Evolutionary conservation across 192 early-diverging fungal species (phyloP).

Genomic region (Piromyces finnis): DNA sequence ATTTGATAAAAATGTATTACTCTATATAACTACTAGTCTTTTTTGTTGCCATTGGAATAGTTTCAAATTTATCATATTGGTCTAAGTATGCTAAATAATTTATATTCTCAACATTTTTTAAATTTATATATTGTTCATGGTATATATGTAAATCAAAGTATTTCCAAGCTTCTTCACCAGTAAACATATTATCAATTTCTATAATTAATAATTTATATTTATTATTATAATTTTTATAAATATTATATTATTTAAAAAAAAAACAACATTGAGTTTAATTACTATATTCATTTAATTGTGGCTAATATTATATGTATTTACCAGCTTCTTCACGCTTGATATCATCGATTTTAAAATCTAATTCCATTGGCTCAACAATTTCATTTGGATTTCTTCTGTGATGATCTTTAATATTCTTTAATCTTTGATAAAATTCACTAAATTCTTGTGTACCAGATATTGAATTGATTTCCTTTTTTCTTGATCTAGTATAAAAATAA

Average conservation of each 20-base stretch:
- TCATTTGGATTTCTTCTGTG: slow-evolving; percentile 62
- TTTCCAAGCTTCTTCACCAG: slow-evolving; percentile 75
- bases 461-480: slow-evolving; percentile 46
- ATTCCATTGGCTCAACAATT: slow-evolving; percentile 56
- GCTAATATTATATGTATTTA: slow-evolving; percentile 6
- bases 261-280: neutral
- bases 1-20: neutral
- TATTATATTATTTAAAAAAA: neutral
- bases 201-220: slow-evolving; percentile 9
- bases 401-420: slow-evolving; percentile 64
- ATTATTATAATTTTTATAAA: neutral
- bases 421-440: slow-evolving; percentile 67
- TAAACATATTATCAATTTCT: slow-evolving; percentile 71
- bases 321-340: slow-evolving; percentile 15
- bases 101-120: slow-evolving; percentile 36
- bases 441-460: slow-evolving; percentile 54
- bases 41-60: slow-evolving; percentile 1
- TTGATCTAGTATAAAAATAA: slow-evolving; percentile 13
- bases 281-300: neutral
- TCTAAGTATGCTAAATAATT: slow-evolving; percentile 52
- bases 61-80: slow-evolving; percentile 38
- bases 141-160: slow-evolving; percentile 72
- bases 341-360: slow-evolving; percentile 46
- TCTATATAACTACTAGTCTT: neutral
- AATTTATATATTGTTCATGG: slow-evolving; percentile 66